These are phyloP conservation scores for Zymoseptoria brevis DNA, from an alignment of 2,329 filamentous ascomycete species.

Conservation along the genomic window DNA sequence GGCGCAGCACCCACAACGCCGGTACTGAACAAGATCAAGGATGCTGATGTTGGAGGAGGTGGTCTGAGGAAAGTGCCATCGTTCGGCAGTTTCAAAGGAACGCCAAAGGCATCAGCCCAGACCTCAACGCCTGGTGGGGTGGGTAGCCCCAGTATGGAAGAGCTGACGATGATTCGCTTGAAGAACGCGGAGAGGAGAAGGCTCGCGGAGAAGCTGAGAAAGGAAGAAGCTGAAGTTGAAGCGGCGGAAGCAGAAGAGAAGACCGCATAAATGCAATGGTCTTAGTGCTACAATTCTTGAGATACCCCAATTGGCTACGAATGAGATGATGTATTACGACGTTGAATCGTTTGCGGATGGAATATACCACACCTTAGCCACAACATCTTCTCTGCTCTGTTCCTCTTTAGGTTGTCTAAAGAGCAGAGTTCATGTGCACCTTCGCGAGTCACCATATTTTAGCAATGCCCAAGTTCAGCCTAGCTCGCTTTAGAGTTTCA, in stretches of 20 bases:
- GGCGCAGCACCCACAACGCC: constrained; percentile 1
- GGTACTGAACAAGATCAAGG: constrained; percentile 4
- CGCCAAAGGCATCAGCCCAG: constrained; percentile 19
- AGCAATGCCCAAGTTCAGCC: background rate
- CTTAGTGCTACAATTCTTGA: background rate
- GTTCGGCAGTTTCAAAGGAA: constrained; percentile 34
- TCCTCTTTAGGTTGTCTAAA: background rate
- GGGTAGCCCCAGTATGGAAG: constrained; percentile 30
- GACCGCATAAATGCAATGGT: background rate
- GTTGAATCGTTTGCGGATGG: background rate
- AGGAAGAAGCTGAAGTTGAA: constrained; percentile 27
- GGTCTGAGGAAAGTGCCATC: constrained; percentile 33
- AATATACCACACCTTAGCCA: no score
- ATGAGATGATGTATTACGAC: background rate
- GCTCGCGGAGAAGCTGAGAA: constrained; percentile 38
- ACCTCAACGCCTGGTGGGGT: constrained; percentile 9
- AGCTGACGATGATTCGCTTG: constrained; percentile 38
- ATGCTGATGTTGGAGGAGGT: constrained; percentile 4
- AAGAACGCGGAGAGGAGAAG: constrained; percentile 39
- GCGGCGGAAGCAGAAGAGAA: background rate
- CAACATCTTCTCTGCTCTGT: background rate
- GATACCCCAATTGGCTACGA: background rate
- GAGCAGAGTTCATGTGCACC: background rate
- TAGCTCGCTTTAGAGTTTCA: background rate
- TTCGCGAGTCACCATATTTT: background rate